A percentile compares a stretch with the other conserved stretches of the same genome.
These are phyloP conservation scores for Agaricus blazei DNA, from an alignment of 768 basidiomycete species.

Conservation along the genomic window DNA sequence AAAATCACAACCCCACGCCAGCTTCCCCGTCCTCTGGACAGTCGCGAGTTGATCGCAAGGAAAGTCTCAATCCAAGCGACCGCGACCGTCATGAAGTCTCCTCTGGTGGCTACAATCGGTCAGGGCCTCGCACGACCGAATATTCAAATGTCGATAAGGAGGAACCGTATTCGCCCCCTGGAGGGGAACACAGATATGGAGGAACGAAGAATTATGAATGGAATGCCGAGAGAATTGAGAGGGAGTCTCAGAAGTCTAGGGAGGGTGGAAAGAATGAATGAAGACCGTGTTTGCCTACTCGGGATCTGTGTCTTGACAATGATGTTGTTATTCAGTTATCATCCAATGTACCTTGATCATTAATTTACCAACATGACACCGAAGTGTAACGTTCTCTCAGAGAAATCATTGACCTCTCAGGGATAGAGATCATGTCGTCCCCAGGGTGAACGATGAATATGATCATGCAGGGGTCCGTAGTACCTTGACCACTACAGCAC, in stretches of 20 bases:
- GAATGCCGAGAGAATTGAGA: neutral
- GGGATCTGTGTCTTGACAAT: neutral
- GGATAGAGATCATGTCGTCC: too few relatives aligned
- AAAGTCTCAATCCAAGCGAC: neutral
- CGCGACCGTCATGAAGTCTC: neutral
- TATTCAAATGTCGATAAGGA: conserved; percentile 1
- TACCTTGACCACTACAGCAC: too few relatives aligned
- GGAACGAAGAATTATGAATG: conserved; percentile 1
- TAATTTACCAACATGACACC: too few relatives aligned
- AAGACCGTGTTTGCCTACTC: neutral
- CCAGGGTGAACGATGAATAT: too few relatives aligned
- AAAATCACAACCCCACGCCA: neutral
- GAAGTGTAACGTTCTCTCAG: too few relatives aligned
- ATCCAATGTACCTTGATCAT: too few relatives aligned
- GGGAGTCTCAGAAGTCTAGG: neutral
- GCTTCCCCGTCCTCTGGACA: neutral
- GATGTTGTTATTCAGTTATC: neutral
- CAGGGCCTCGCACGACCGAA: conserved; percentile 4
- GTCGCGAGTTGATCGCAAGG: neutral
- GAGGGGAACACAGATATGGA: conserved; percentile 8
- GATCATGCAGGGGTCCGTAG: too few relatives aligned
- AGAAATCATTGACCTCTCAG: too few relatives aligned
- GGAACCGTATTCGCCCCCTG: conserved; percentile 5
- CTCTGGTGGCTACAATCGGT: neutral
- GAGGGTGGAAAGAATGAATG: neutral